Base-by-base conservation (phyloP, 129 eudicot species). In the Flaveria robusta region DNA sequence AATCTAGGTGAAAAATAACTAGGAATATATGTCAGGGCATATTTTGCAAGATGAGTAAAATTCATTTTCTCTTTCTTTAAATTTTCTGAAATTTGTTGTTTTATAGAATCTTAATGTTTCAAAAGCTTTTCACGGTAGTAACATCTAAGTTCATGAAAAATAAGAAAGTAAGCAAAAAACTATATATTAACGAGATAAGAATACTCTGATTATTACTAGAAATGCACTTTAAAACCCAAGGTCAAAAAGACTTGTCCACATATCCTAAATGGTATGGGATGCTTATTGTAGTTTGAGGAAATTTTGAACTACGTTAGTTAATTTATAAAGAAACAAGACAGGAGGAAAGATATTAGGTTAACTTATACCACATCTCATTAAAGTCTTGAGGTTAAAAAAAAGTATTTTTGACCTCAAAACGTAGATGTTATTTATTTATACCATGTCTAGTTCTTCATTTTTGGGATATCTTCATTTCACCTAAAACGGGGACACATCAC, bases 1-100 rank as follows among this genome's bases (percentile, higher is more conserved):
- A 74, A 19, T 42, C 23, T 14, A 26, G 22, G 72, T 47, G 41
- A 74, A 37, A 75, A 29, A 18, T 43, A 16, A 18, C 8, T 34
- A 76, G 20, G 50, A 63, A 66, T 75, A 46, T 74, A 74, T 11
- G 39, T 29, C 8, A 65, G 23, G 65, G 54, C 12, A 10, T 3
- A 31, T 31, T 56, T n/a, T 71, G 63, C 19, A 72, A 46, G 13
- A 49, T 23, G 37, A 9, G 63, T 20, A 71, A 31, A 15, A 15
- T 27, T 69, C 0, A 11, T 43, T 43, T 67, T 39, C 26, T 68
- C n/a, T 45, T 56, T 56, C 27, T 68, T 68, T 45, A 22, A 22
- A 14, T 68, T 68, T 41, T 68, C 22, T 1, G 14, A 15, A 24
- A 2, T 23, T 23, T 14, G 37, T 52, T 52, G 2, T 52, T 52